Conservation (phyloP, 2,329 filamentous ascomycete species). For the Xylariomycetidae sp. region DNA sequence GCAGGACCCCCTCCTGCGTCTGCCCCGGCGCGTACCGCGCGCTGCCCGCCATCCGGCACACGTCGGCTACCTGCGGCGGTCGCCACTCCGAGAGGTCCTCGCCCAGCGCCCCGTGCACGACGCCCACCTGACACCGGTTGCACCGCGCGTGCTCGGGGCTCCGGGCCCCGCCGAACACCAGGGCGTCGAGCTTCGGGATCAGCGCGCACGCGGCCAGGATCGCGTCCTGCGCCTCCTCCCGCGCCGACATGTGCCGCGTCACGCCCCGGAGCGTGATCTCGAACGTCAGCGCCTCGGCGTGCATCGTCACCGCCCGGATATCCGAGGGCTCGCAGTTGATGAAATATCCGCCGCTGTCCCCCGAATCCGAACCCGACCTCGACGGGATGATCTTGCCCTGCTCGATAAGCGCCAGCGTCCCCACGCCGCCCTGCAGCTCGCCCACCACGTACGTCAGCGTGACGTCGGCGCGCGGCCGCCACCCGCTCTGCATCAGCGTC, state of each 20-base stretch:
- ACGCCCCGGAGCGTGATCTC: constrained; percentile 17
- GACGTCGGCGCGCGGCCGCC: constrained; percentile 18
- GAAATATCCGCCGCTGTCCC: constrained; percentile 16
- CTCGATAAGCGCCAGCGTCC: constrained; percentile 19
- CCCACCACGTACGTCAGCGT: constrained; percentile 22
- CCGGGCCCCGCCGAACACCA: constrained; percentile 17
- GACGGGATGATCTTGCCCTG: constrained; percentile 16
- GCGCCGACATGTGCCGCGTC: constrained; percentile 22
- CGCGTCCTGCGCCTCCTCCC: constrained; percentile 21
- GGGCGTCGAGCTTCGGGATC: constrained; percentile 15
- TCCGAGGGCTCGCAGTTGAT: constrained; percentile 25
- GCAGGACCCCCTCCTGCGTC: constrained; percentile 20
- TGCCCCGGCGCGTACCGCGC: constrained; percentile 22
- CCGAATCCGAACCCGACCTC: no score
- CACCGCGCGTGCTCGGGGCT: constrained; percentile 18
- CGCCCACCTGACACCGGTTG: constrained; percentile 21
- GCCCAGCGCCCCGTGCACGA: constrained; percentile 21
- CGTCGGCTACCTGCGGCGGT: constrained; percentile 19
- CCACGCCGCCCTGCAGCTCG: constrained; percentile 22
- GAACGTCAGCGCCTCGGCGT: constrained; percentile 21
- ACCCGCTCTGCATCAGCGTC: constrained; percentile 13
- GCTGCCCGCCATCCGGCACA: constrained; percentile 19
- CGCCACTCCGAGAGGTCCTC: constrained; percentile 20
- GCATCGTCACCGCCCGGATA: constrained; percentile 21
- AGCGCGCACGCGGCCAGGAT: constrained; percentile 21